phyloP scores from a whole-genome alignment of 2,329 filamentous ascomycete genomes.

The Capronia americana region DNA sequence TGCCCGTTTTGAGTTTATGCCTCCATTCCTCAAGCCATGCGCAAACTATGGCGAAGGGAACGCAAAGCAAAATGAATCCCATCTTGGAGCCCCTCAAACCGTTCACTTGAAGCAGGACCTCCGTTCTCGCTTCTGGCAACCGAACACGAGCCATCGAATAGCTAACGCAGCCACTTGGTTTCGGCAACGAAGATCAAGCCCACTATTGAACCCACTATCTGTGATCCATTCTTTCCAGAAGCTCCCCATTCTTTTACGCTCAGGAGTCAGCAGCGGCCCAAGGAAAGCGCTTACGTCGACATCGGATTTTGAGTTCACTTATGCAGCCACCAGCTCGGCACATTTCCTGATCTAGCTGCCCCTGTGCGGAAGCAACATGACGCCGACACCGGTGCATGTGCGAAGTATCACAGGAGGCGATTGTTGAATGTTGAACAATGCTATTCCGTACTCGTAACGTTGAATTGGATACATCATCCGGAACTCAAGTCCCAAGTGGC shows the following conservation, averaged over 20 bases:
- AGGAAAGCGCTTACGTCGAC: not conserved
- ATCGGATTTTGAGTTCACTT: not conserved
- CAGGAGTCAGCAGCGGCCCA: constrained; percentile 1
- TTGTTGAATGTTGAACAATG: not conserved
- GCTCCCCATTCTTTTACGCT: constrained; percentile 4
- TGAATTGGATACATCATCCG: not conserved
- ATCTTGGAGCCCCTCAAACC: not conserved
- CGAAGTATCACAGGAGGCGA: not conserved
- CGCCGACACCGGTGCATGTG: not conserved
- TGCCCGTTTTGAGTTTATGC: not conserved
- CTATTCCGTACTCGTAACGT: not conserved
- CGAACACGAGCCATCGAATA: constrained; percentile 19
- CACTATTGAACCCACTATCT: constrained; percentile 13
- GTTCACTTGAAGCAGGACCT: not conserved
- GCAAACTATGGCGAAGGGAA: not conserved
- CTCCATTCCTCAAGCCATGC: not conserved
- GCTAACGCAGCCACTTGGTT: constrained; percentile 17
- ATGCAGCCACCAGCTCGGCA: constrained; percentile 1
- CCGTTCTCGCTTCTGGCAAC: constrained; percentile 18
- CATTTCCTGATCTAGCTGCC: not conserved
- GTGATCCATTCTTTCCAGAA: constrained; percentile 31
- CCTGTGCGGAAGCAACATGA: not conserved
- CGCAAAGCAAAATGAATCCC: not conserved
- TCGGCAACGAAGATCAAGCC: constrained; percentile 22
- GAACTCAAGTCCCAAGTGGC: not conserved